Evolutionary conservation across 1,284 basidiomycete species (phyloP).

Genomic region (Termitomyces sp.): DNA sequence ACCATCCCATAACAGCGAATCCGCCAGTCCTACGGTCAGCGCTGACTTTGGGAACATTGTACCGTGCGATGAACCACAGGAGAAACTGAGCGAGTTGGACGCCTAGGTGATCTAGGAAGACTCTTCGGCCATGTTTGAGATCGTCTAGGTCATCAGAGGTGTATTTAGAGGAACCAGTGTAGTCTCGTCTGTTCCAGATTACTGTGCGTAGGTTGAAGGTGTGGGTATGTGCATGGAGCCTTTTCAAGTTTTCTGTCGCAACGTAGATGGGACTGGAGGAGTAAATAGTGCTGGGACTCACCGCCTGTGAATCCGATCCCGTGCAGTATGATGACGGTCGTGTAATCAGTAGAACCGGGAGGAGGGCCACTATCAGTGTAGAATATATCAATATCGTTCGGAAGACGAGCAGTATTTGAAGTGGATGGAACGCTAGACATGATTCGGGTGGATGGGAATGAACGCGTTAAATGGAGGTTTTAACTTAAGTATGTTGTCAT

Average conservation of each 20-base stretch:
- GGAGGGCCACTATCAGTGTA: slow-evolving; percentile 33
- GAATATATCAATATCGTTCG: slow-evolving; percentile 19
- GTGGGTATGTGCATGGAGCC: slow-evolving; percentile 21
- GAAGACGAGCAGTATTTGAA: slow-evolving; percentile 11
- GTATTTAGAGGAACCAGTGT: slow-evolving; percentile 31
- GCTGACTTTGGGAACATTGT: slow-evolving; percentile 23
- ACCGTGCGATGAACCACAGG: slow-evolving; percentile 22
- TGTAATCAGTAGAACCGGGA: slow-evolving; percentile 25
- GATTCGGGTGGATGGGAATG: neutral
- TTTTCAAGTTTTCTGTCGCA: slow-evolving; percentile 23
- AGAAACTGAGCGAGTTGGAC: slow-evolving; percentile 25
- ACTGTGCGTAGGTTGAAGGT: slow-evolving; percentile 27
- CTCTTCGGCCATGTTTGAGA: slow-evolving; percentile 19
- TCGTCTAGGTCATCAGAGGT: slow-evolving; percentile 28
- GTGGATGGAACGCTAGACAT: neutral
- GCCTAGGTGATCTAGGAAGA: slow-evolving; percentile 25
- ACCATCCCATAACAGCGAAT: slow-evolving; percentile 31
- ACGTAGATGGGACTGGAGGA: neutral
- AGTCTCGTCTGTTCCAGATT: slow-evolving; percentile 28
- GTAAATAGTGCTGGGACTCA: slow-evolving; percentile 9
- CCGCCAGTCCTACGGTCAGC: slow-evolving; percentile 25
- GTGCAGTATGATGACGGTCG: slow-evolving; percentile 30
- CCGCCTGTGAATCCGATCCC: slow-evolving; percentile 29
- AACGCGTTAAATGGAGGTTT: too few species aligned
- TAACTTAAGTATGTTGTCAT: neutral